Evolutionary conservation across 345 rosid species (phyloP), one percentile per base, ranked within the genome.

Genomic region (Kandelia obovata): DNA sequence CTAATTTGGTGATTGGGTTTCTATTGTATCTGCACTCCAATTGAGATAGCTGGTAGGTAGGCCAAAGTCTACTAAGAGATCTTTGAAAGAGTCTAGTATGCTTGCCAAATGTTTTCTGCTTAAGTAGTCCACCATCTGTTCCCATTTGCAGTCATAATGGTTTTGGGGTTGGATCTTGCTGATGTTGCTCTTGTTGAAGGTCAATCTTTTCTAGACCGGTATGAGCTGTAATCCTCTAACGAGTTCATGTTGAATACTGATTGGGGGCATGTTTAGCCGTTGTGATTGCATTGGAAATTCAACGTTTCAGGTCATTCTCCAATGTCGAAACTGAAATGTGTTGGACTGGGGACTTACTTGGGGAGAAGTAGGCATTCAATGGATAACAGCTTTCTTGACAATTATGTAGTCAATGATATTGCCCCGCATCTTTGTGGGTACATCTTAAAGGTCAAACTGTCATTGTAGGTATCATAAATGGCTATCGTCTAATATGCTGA

Each of bases 401-500:
- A 2, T 46, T 16, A 13, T 30, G 2, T 23, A 49, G 59, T 60
- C 26, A 28, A 2, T 28, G 43, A 30, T 37, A 34, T 23, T 23
- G 19, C 9, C 53, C 35, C 43, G 47, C 35, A 56, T 17, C 34
- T 6, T 55, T 55, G 1, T 26, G 5, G 23, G 5, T 35, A 20
- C 20, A 13, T 66, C 26, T 21, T 23, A 21, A 8, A 62, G 46
- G 46, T 39, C 7, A 34, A 31, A 2, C 8, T n/a, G 47, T 19
- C 51, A 10, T 53, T 46, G 34, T 28, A 51, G 5, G 46, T 52
- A 10, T 23, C 28, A n/a, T 28, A 68, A n/a, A 58, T 68, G 71
- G 25, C 31, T 30, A 68, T n/a, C 26, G 21, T 58, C 57, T 65
- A 65, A 51, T 28, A 17, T 0, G 4, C 43, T 30, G 32, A 32